A percentile compares a stretch with the other conserved stretches of the same genome.
Conservation (phyloP, 1,139 yeast species). For the Protomyces lactucae-debilis region DNA sequence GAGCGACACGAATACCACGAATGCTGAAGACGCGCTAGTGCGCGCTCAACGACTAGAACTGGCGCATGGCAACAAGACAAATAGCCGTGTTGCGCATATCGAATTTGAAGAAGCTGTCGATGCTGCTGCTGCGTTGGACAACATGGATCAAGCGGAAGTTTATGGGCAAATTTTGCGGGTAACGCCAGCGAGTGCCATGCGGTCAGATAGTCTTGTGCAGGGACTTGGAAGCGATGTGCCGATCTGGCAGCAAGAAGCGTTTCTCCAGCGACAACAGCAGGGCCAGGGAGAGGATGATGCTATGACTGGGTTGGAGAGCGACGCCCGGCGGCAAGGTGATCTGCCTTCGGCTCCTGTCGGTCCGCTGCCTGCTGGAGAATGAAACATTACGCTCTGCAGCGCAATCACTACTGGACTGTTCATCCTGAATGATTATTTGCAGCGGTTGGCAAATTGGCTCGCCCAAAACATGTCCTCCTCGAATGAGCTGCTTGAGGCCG, state of each 20-base stretch:
- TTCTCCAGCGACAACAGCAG: conserved; percentile 31
- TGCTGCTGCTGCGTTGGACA: conserved; percentile 41
- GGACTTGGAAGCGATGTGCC: conserved; percentile 27
- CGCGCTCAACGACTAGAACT: neutral
- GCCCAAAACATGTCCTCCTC: too few relatives aligned
- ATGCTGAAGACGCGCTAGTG: neutral
- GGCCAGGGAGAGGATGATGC: conserved; percentile 2
- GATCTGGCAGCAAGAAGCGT: conserved; percentile 34
- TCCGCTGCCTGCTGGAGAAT: neutral
- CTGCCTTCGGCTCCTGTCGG: neutral
- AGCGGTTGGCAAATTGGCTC: too few relatives aligned
- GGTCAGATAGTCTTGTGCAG: conserved; percentile 24
- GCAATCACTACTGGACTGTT: too few relatives aligned
- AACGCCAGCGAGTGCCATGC: conserved; percentile 32
- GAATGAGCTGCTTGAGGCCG: too few relatives aligned
- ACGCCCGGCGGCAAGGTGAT: neutral
- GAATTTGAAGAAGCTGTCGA: conserved; percentile 38
- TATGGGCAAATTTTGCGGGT: conserved; percentile 37
- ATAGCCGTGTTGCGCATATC: conserved; percentile 35
- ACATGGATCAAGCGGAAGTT: conserved; percentile 40
- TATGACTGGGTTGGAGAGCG: conserved; percentile 15
- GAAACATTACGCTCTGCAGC: neutral
- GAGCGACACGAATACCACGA: conserved; percentile 28
- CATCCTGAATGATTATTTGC: too few relatives aligned
- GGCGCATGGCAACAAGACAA: conserved; percentile 28